phyloP scores from a whole-genome alignment of 257 asterid species.

The Penstemon barbatus region DNA sequence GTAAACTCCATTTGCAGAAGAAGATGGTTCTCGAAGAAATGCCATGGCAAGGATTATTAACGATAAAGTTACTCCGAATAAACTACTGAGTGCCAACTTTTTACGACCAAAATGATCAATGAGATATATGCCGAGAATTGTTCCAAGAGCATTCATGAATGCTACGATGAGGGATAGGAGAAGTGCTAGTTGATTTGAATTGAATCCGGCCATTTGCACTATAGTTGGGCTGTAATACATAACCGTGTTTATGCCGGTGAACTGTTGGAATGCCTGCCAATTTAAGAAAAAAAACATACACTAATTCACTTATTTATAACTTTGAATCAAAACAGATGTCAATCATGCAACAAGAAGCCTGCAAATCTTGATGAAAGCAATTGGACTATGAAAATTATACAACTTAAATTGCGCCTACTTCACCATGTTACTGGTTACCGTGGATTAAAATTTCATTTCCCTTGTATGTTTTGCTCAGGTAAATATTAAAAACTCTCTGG shows the following conservation, averaged over 20 bases:
- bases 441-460: no score
- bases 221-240: constrained; percentile 96
- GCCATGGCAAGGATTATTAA: constrained; percentile 61
- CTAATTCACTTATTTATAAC: neutral
- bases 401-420: no score
- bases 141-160: constrained; percentile 73
- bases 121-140: constrained; percentile 78
- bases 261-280: constrained; percentile 92
- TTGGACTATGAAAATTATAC: no score
- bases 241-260: constrained; percentile 87
- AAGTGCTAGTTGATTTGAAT: constrained; percentile 77
- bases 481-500: no score
- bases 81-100: constrained; percentile 75
- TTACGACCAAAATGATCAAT: constrained; percentile 78
- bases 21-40: constrained; percentile 49
- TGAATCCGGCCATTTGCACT: constrained; percentile 95
- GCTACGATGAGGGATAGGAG: constrained; percentile 77
- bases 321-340: no score
- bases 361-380: no score
- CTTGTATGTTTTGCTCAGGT: no score
- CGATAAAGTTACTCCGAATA: constrained; percentile 73
- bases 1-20: constrained; percentile 33
- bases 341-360: no score
- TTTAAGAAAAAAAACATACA: neutral
- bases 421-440: no score